Conservation (phyloP, 371 early-diverging fungal species). For the Syncephalastrum monosporum region DNA sequence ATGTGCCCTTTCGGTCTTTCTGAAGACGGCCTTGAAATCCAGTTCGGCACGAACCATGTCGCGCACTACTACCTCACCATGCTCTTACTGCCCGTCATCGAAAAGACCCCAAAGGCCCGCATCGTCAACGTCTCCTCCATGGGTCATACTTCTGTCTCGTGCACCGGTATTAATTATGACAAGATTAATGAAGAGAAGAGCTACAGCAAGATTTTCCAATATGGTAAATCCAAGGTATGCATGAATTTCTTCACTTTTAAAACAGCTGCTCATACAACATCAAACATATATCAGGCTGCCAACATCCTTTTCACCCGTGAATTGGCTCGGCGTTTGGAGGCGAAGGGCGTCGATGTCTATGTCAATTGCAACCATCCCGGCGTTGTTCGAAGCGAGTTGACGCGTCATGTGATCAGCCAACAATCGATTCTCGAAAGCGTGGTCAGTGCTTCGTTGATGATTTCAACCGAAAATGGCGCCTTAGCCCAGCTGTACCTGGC, state of each 20-base stretch:
- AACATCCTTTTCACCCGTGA: constrained; percentile 46
- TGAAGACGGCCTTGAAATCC: constrained; percentile 56
- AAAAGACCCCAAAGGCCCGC: constrained; percentile 50
- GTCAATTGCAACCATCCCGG: constrained; percentile 76
- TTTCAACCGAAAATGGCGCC: constrained; percentile 52
- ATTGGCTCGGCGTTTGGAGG: constrained; percentile 36
- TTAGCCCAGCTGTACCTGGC: constrained; percentile 65
- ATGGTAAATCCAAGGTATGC: constrained; percentile 25
- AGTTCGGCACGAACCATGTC: constrained; percentile 67
- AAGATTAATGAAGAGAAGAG: constrained; percentile 42
- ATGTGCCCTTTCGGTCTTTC: constrained; percentile 58
- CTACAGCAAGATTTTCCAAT: constrained; percentile 17
- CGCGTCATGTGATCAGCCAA: constrained; percentile 25
- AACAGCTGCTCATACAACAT: not conserved
- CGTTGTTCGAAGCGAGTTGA: constrained; percentile 51
- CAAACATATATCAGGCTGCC: constrained; percentile 15
- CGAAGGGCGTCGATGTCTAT: constrained; percentile 41
- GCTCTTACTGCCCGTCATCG: constrained; percentile 61
- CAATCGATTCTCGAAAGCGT: not conserved
- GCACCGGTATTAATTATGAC: constrained; percentile 25
- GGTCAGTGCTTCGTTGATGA: constrained; percentile 8
- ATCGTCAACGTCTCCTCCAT: constrained; percentile 56
- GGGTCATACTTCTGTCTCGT: constrained; percentile 56
- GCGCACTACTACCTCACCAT: constrained; percentile 75
- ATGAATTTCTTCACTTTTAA: not conserved